phyloP scores from a whole-genome alignment of 2,329 filamentous ascomycete species.

The Stenocarpella maydis region DNA sequence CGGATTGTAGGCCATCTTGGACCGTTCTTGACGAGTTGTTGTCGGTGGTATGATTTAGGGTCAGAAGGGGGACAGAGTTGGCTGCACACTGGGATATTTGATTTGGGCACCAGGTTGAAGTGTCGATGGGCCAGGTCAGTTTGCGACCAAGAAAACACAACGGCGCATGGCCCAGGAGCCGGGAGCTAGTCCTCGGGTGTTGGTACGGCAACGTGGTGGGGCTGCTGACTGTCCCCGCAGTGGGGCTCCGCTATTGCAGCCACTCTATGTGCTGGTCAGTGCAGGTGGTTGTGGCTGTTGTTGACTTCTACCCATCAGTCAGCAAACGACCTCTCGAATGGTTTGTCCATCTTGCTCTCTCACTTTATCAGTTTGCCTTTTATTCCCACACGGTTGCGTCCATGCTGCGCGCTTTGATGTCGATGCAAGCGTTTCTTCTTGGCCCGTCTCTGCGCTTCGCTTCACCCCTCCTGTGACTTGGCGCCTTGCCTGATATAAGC shows the following conservation, averaged over 20 bases:
- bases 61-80: not conserved
- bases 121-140: not conserved
- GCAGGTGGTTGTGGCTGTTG: no score
- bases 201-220: slow-evolving; percentile 24
- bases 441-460: no score
- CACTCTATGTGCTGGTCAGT: no score
- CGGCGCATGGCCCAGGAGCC: not conserved
- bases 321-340: no score
- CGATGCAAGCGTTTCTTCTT: no score
- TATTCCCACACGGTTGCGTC: no score
- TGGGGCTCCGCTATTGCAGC: not conserved
- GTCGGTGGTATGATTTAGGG: not conserved
- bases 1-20: slow-evolving; percentile 65
- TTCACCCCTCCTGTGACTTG: not conserved
- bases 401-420: no score
- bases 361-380: no score
- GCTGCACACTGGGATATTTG: not conserved
- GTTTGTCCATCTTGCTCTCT: no score
- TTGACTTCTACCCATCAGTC: no score
- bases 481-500: not conserved
- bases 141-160: slow-evolving; percentile 22
- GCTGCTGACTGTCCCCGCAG: not conserved
- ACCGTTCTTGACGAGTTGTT: not conserved
- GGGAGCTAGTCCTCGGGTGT: slow-evolving; percentile 1
- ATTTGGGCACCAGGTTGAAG: not conserved